Base-by-base conservation (phyloP, 2,329 filamentous ascomycete genomes). In the Aureobasidium leucospermi region DNA sequence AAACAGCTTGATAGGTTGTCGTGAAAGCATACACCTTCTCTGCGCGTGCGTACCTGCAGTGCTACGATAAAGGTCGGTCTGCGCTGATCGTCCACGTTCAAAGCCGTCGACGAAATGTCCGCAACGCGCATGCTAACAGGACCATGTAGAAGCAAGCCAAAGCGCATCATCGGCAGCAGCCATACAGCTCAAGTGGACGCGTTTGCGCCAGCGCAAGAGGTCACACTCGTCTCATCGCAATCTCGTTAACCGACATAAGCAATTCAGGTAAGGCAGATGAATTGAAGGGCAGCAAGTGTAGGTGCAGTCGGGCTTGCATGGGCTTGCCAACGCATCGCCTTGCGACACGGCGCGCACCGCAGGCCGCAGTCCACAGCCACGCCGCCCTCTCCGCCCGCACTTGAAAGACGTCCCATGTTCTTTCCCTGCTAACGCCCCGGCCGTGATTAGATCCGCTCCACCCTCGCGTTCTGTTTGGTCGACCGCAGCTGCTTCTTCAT, bases 31-130 rank as follows among this genome's bases (percentile, higher is more conserved):
- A 41, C 55, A 34, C 23, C 55, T 43, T 41, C 32, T 41, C 34
- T 48, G 55, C 55, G 42, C 55, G 55, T 58, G 55, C 55, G 55
- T 58, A 58, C 55, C 55, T 58, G 55, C 55, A 58, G 55, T 58
- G 36, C 23, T 16, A 58, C 55, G 41, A 6, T n/a, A 15, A 28
- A 57, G 53, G 41, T 36, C 42, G 42, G 55, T 58, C 28, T 28
- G 34, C 34, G 55, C 41, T 43, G 55, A 41, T 47, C 52, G 41
- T 38, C 13, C 23, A 15, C 16, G 16, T 29, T 9, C 42, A 28
- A 45, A 10, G n/a, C 16, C 42, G 16, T 45, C 42, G 42, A 15
- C 38, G 38, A 41, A 13, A 41, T 13, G 11, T n/a, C 11, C 16
- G 34, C 48, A 51, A 34, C 15, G 53, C 31, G 28, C 38, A 46